Conservation (phyloP, 441 rosid genomes). For the Erodium chrysanthum region DNA sequence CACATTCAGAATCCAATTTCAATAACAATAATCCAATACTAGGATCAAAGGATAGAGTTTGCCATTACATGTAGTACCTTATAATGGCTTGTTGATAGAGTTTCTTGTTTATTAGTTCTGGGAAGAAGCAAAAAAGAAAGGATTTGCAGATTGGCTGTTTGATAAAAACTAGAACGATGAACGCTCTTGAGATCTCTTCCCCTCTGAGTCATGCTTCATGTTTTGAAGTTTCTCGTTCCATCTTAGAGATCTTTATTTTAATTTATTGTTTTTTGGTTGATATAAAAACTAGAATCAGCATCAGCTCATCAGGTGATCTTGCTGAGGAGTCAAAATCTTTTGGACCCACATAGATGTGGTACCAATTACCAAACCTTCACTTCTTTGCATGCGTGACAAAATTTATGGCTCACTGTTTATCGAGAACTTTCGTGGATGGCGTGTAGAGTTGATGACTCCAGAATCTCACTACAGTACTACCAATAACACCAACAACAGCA, state of each 20-base stretch:
- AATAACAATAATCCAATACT: too few species aligned
- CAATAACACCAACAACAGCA: slow-evolving; percentile 6
- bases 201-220: too few species aligned
- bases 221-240: too few species aligned
- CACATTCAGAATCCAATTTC: neutral
- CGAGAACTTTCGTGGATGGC: neutral
- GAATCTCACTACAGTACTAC: neutral
- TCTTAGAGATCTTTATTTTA: too few species aligned
- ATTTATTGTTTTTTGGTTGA: too few species aligned
- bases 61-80: neutral
- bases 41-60: too few species aligned
- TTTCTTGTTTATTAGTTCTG: neutral
- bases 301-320: slow-evolving; percentile 3
- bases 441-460: slow-evolving; percentile 4
- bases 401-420: neutral
- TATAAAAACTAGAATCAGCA: neutral
- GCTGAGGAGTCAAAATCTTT: neutral
- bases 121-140: neutral
- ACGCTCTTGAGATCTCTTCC: too few species aligned
- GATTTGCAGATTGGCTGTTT: too few species aligned
- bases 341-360: neutral
- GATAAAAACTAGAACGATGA: too few species aligned
- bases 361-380: neutral
- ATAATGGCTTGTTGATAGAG: neutral
- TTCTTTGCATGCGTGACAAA: slow-evolving; percentile 6